These are phyloP conservation scores for Hemileia vastatrix DNA, from an alignment of 1,284 basidiomycete genomes.

Conservation along the genomic window DNA sequence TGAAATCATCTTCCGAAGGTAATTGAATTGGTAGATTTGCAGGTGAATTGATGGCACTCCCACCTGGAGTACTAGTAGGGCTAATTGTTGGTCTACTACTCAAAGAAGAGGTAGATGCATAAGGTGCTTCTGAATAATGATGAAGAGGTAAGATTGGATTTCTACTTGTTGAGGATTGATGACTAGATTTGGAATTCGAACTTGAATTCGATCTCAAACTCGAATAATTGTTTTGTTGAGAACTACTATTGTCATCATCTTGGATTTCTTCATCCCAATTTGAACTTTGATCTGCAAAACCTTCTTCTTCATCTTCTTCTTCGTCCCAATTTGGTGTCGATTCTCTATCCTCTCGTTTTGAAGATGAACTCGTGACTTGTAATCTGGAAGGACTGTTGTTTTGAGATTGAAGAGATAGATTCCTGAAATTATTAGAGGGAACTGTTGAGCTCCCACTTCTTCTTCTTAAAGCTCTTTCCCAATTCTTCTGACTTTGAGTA, in stretches of 20 bases:
- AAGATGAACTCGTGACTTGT: background rate
- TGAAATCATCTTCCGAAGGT: background rate
- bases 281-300: background rate
- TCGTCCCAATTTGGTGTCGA: background rate
- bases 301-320: background rate
- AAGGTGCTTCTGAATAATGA: too few species aligned
- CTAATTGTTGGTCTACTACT: too few species aligned
- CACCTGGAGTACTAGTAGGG: too few species aligned
- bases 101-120: too few species aligned
- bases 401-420: background rate
- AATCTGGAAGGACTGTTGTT: background rate
- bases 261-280: background rate
- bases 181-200: too few species aligned
- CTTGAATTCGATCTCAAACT: background rate
- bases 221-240: background rate
- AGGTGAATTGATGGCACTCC: background rate
- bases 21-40: background rate
- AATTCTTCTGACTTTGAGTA: background rate
- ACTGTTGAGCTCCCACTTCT: background rate
- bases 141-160: too few species aligned
- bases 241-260: background rate
- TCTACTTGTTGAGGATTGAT: too few species aligned
- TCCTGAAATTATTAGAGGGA: background rate
- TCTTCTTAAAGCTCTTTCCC: background rate
- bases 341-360: background rate